A percentile compares a stretch with the other conserved stretches of the same genome.
Evolutionary conservation across 2,329 filamentous ascomycete species (phyloP).

Genomic region (Sclerotinia minor): DNA sequence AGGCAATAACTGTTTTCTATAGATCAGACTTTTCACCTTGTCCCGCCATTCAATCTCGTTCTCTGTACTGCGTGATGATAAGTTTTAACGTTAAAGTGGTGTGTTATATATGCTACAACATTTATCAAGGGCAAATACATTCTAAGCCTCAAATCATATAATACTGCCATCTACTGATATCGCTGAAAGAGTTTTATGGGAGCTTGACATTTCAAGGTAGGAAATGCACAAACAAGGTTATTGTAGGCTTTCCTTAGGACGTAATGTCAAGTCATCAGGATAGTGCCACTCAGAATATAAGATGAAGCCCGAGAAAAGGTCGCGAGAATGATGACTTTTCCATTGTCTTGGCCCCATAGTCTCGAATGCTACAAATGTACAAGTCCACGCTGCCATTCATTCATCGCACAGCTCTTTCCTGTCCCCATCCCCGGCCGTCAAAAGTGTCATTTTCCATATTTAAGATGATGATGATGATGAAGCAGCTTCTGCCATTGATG

Average conservation of each 20-base stretch:
- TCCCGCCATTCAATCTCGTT: slow-evolving; percentile 1
- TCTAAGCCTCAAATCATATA: neutral
- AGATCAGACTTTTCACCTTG: neutral
- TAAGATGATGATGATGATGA: slow-evolving; percentile 35
- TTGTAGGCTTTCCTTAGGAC: neutral
- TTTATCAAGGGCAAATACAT: neutral
- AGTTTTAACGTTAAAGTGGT: neutral
- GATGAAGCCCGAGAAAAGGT: neutral
- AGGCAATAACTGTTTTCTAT: neutral
- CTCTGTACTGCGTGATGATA: slow-evolving; percentile 6
- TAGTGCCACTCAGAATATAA: neutral
- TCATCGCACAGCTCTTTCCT: slow-evolving; percentile 19
- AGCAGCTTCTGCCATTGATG: slow-evolving; percentile 39
- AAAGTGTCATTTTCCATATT: slow-evolving; percentile 22
- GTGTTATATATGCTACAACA: slow-evolving; percentile 12
- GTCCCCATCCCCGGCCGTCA: slow-evolving; percentile 19
- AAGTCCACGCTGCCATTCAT: slow-evolving; percentile 27
- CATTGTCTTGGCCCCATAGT: slow-evolving; percentile 29
- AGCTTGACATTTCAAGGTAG: neutral
- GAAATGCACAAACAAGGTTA: neutral
- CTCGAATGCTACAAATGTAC: slow-evolving; percentile 40
- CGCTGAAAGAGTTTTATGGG: neutral
- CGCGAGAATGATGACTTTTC: slow-evolving; percentile 19
- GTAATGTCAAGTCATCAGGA: neutral
- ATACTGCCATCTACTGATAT: neutral